Evolutionary conservation across 2,329 filamentous ascomycete species (phyloP), one percentile per base, ranked within the genome.

Genomic region (Drechslera avenae): DNA sequence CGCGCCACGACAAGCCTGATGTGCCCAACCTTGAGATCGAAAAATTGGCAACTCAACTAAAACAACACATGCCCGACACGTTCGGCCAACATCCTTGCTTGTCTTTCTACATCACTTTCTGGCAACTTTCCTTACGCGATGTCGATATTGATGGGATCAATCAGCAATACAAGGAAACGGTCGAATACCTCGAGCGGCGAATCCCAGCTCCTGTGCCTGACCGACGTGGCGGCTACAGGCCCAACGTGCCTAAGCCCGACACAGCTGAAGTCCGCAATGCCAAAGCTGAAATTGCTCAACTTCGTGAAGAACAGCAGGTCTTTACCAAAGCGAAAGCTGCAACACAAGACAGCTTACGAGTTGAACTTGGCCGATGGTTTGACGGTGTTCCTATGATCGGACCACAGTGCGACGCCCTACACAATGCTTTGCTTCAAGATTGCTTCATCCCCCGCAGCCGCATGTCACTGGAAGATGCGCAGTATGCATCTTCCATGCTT

Each of bases 401-500:
- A 86, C 63, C 76, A 82, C 32, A 86, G 88, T 66, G 67, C 2
- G 64, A 68, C 50, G 79, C 67, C 6, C 80, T 95, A 4, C 89
- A 93, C 44, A 85, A 91, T 62, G 82, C 84, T 3, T 76, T 99
- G 14, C 82, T 99, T 8, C 91, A 97, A 73, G 87, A 95, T 63
- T 99, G 94, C 69, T 86, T 99, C 60, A 75, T 97, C n/a, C 94
- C 94, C 8, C 87, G 94, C 34, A 81, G 95, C 14, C 81, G 94
- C 19, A 79, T 96, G 23, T 96, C 92, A 0, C 85, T 91, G 1
- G 82, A 89, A 41, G 94, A 99, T 71, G 90, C 93, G 0, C 90
- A 96, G 61, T 99, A 90, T 76, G 88, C 86, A 47, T 95, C 92
- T 74, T 85, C 86, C 59, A 87, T 97, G 77, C 79, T 97, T 67